These are phyloP conservation scores for Botrytis byssoidea DNA, from an alignment of 2,329 filamentous ascomycete genomes.

Conservation along the genomic window DNA sequence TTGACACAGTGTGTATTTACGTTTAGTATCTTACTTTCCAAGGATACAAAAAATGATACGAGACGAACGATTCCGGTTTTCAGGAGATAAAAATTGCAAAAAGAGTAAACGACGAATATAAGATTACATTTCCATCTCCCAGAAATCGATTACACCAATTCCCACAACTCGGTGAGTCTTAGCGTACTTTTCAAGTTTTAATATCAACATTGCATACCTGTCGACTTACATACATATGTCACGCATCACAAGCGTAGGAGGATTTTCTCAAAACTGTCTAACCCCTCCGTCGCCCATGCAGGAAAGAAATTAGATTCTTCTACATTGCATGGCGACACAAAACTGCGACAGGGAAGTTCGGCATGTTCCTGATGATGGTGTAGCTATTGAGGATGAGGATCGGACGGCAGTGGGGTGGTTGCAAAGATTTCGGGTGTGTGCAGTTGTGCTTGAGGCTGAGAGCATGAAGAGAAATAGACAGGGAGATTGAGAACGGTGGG, in stretches of 20 bases:
- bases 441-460: conserved; percentile 15
- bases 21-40: not conserved
- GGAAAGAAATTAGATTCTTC: conserved; percentile 3
- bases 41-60: not conserved
- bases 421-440: conserved; percentile 11
- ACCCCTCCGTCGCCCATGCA: not conserved
- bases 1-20: not conserved
- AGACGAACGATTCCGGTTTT: too few species aligned
- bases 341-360: conserved; percentile 13
- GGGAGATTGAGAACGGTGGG: not conserved
- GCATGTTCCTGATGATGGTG: conserved; percentile 18
- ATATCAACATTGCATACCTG: not conserved
- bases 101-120: not conserved
- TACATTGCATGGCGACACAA: not conserved
- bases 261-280: not conserved
- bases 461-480: not conserved
- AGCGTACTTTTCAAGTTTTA: not conserved
- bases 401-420: conserved; percentile 13
- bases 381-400: conserved; percentile 7
- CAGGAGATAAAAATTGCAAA: not conserved
- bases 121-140: not conserved
- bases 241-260: conserved; percentile 1
- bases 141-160: not conserved
- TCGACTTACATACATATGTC: not conserved
- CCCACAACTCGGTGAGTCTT: conserved; percentile 9